Evolutionary conservation across 73 alveolate genomes (phyloP).

Genomic region (Paramecium tetraurelia): DNA sequence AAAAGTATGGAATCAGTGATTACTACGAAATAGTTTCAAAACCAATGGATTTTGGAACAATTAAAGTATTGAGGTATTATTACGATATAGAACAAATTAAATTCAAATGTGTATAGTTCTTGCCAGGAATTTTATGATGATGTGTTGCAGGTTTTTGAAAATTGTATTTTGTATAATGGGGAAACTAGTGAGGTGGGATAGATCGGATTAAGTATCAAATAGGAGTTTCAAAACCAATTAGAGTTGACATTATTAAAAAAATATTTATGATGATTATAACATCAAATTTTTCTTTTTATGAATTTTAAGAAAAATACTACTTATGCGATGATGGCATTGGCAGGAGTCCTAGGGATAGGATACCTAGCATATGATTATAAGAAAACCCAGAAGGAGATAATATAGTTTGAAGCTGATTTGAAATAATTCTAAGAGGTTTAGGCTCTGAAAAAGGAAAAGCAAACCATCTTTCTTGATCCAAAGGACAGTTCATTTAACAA

Average conservation of each 20-base stretch:
- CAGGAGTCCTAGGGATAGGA: not conserved
- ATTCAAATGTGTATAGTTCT: constrained; percentile 51
- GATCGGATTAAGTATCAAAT: constrained; percentile 23
- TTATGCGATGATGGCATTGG: not conserved
- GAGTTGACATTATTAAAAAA: not conserved
- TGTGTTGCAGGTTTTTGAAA: constrained; percentile 44
- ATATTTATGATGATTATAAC: not conserved
- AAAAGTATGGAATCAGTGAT: constrained; percentile 82
- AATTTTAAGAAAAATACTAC: not conserved
- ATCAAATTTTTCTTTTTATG: not conserved
- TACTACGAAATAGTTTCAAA: constrained; percentile 84
- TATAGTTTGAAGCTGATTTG: not conserved
- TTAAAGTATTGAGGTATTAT: constrained; percentile 62
- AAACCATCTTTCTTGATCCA: not conserved
- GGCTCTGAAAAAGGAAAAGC: not conserved
- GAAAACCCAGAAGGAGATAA: not conserved
- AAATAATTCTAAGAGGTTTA: not conserved
- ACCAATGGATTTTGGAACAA: constrained; percentile 97
- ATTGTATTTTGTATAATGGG: constrained; percentile 60
- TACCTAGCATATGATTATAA: not conserved
- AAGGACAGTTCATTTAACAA: not conserved
- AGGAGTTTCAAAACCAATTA: constrained; percentile 6
- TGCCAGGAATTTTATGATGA: constrained; percentile 49
- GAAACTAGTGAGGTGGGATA: constrained; percentile 50
- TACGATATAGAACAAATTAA: constrained; percentile 23